These are phyloP conservation scores for Termitomyces sp. DNA, from an alignment of 768 basidiomycete genomes.

Conservation along the genomic window DNA sequence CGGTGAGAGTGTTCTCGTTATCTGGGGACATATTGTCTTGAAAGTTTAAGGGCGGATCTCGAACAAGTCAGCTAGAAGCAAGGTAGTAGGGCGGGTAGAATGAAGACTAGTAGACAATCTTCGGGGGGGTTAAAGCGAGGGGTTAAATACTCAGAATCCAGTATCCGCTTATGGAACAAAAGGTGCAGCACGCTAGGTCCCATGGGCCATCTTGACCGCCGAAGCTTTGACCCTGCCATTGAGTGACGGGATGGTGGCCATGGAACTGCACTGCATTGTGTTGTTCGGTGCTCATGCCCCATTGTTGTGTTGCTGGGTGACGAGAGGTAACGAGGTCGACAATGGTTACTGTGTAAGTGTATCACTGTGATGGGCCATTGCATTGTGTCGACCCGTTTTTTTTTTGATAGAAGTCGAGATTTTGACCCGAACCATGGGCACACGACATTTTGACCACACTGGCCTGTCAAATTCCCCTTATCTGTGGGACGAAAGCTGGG, in stretches of 20 bases:
- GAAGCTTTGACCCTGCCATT: not conserved
- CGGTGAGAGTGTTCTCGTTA: not conserved
- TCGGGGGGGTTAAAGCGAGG: not conserved
- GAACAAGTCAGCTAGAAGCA: not conserved
- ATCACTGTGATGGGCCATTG: no score
- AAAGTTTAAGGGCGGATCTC: not conserved
- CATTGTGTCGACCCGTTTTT: no score
- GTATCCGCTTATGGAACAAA: not conserved
- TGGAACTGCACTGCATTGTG: not conserved
- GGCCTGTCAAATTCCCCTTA: no score
- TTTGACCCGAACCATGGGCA: no score
- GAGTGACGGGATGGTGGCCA: not conserved
- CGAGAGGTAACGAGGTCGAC: not conserved
- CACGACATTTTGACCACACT: no score
- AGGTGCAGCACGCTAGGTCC: not conserved
- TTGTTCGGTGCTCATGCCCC: not conserved
- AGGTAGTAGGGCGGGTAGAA: not conserved
- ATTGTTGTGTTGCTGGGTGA: not conserved
- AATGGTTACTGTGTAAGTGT: no score
- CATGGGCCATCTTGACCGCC: not conserved
- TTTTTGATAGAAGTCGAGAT: no score
- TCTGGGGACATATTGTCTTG: not conserved
- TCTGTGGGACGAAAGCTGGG: no score
- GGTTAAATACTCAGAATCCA: not conserved
- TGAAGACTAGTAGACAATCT: no score